Evolutionary conservation across 2,329 filamentous ascomycete species (phyloP), one percentile per base, ranked within the genome.

Genomic region (Salinomyces thailandicus): DNA sequence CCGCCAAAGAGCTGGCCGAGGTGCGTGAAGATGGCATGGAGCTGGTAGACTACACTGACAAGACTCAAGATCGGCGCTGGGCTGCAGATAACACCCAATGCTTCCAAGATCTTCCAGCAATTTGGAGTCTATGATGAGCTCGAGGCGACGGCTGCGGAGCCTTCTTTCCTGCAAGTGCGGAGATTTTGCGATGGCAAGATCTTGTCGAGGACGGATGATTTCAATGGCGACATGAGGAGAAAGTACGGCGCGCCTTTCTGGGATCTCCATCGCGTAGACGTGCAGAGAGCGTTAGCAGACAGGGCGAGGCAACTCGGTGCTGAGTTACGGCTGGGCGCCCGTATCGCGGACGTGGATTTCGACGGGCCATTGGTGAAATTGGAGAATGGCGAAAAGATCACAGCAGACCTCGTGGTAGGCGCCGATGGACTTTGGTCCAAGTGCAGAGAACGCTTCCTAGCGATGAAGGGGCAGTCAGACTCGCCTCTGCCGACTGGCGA

Each of bases 391-490:
- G 55, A 60, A 4, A 55, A 46, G 2, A 62, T 63, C 2, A 52
- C 54, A 0, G 71, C 64, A 2, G 74, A 81, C 45, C 55, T 81
- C 5, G 60, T 83, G 4, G 63, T 82, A 1, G 77, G 68, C 1
- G 75, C 76, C 0, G 79, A 82, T 43, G 78, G 78, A 0, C 57
- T 81, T 0, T 79, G 75, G 73, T 79, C 74, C 2, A 60, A 62
- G 9, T 75, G 69, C 30, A 65, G 76, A 0, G 63, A 68, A 34
- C 58, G 59, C 3, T 67, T 72, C 12, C 53, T 73, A 0, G 64
- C 64, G 0, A 57, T 50, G 0, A 58, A 62, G 3, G 54, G 52
- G 16, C 45, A 44, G 27, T 43, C 44, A 18, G 68, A 72, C 22
- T 57, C 61, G 4, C 73, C 77, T 0, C 52, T 68, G 5, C 68